phyloP scores from a whole-genome alignment of 2,329 filamentous ascomycete genomes.

The Botrytis pseudocinerea region DNA sequence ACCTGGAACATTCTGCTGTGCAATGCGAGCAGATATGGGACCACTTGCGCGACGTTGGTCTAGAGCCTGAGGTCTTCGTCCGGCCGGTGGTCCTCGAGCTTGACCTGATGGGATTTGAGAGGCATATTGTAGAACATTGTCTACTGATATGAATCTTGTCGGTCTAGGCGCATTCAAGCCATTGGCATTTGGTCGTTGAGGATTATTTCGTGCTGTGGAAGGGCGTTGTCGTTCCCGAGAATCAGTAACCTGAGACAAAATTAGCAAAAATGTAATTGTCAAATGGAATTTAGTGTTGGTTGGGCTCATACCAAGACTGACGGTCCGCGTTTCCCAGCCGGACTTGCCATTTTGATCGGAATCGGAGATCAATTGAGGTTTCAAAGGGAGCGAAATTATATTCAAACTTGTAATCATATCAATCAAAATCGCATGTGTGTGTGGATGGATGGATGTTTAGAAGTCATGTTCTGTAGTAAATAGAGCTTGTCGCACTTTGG shows the following conservation, averaged over 20 bases:
- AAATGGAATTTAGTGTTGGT: not conserved
- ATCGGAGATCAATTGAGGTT: not conserved
- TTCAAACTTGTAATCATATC: slow-evolving; percentile 4
- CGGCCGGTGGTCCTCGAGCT: slow-evolving; percentile 66
- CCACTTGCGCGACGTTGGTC: slow-evolving; percentile 51
- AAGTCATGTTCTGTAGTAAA: not conserved
- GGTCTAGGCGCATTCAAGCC: slow-evolving; percentile 43
- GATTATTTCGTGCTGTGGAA: slow-evolving; percentile 38
- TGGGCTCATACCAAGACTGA: slow-evolving; percentile 56
- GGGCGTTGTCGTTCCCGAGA: slow-evolving; percentile 56
- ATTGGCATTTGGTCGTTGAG: slow-evolving; percentile 41
- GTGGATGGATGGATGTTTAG: not conserved
- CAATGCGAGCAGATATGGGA: slow-evolving; percentile 44
- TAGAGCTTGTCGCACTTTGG: not conserved
- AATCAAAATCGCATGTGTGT: not conserved
- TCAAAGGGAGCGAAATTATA: not conserved
- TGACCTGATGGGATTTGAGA: slow-evolving; percentile 95
- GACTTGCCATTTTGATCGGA: slow-evolving; percentile 20
- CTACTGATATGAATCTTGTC: slow-evolving; percentile 83
- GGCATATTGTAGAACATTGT: slow-evolving; percentile 91
- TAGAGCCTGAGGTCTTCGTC: slow-evolving; percentile 49
- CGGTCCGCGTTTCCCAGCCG: slow-evolving; percentile 53
- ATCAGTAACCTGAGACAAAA: slow-evolving; percentile 54
- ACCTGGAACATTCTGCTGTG: slow-evolving; percentile 65
- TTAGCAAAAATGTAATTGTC: slow-evolving; percentile 6